Percentiles rank a stretch among this genome's conserved stretches.
Conservation (phyloP, 2,329 filamentous ascomycete species). For the Pseudogymnoascus sp. region DNA sequence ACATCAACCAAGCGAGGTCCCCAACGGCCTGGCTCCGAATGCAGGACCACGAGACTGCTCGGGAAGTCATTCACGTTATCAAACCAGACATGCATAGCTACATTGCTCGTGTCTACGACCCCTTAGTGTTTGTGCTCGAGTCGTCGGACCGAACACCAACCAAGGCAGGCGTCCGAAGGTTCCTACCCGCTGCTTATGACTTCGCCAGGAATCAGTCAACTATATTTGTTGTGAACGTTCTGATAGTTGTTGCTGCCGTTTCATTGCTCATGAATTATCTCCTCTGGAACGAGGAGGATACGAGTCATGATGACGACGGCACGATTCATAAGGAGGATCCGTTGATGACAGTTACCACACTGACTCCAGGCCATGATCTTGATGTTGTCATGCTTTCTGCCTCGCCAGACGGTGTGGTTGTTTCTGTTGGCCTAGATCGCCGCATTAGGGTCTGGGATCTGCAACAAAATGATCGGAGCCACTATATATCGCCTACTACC, state of each 20-base stretch:
- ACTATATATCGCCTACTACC: slow-evolving; percentile 30
- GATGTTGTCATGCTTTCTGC: slow-evolving; percentile 61
- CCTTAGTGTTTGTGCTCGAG: slow-evolving; percentile 63
- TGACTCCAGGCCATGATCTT: slow-evolving; percentile 57
- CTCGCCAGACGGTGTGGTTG: slow-evolving; percentile 56
- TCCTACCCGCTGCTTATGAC: slow-evolving; percentile 57
- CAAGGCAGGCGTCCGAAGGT: slow-evolving; percentile 36
- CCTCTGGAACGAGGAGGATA: slow-evolving; percentile 55
- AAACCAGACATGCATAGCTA: slow-evolving; percentile 67
- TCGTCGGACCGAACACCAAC: slow-evolving; percentile 57
- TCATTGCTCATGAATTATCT: slow-evolving; percentile 68
- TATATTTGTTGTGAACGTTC: slow-evolving; percentile 55
- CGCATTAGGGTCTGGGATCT: slow-evolving; percentile 60
- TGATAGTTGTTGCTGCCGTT: slow-evolving; percentile 57
- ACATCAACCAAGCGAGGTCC: slow-evolving; percentile 68
- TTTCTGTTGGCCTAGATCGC: slow-evolving; percentile 65
- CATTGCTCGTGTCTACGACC: slow-evolving; percentile 66
- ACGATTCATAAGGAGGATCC: slow-evolving; percentile 38
- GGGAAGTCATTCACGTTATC: slow-evolving; percentile 68
- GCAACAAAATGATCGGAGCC: slow-evolving; percentile 33
- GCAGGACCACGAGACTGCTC: slow-evolving; percentile 72
- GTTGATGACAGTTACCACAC: slow-evolving; percentile 51
- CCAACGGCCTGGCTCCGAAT: slow-evolving; percentile 69
- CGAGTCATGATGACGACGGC: slow-evolving; percentile 40
- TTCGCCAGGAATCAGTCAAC: slow-evolving; percentile 54